A percentile compares a stretch with the other conserved stretches of the same genome.
Conservation (phyloP, 2,329 filamentous ascomycete genomes). For the Botryotinia calthae region DNA sequence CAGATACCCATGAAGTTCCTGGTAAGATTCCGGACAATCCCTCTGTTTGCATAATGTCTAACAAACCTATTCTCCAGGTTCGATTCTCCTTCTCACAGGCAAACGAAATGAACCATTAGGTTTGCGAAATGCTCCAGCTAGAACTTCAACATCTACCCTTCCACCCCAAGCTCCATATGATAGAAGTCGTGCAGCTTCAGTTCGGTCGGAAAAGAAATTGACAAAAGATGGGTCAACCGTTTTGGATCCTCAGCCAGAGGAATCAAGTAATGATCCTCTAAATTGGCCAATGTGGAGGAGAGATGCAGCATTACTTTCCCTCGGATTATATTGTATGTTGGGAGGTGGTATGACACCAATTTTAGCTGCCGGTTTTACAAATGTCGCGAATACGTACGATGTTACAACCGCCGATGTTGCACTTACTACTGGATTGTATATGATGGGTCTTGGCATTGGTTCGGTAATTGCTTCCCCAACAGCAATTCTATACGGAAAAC, state of each 20-base stretch:
- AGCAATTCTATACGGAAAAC: conserved; percentile 85
- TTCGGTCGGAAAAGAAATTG: conserved; percentile 60
- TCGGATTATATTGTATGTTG: conserved; percentile 90
- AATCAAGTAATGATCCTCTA: conserved; percentile 83
- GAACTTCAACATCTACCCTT: conserved; percentile 55
- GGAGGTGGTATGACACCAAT: conserved; percentile 91
- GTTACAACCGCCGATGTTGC: conserved; percentile 72
- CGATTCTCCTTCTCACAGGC: conserved; percentile 55
- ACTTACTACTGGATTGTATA: conserved; percentile 86
- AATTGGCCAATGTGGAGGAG: conserved; percentile 86
- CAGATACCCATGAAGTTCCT: conserved; percentile 79
- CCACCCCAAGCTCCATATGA: conserved; percentile 25
- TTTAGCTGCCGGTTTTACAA: conserved; percentile 82
- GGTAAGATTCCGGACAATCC: conserved; percentile 49
- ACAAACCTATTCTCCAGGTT: conserved; percentile 44
- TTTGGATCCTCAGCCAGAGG: conserved; percentile 86
- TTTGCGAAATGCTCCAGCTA: conserved; percentile 43
- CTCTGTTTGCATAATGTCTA: neutral
- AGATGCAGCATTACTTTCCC: conserved; percentile 73
- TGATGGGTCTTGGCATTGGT: conserved; percentile 87
- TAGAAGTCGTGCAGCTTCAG: conserved; percentile 22
- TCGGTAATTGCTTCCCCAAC: conserved; percentile 84
- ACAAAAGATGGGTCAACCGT: conserved; percentile 82
- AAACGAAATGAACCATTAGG: conserved; percentile 49
- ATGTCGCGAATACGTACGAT: conserved; percentile 66